Evolutionary conservation across 1,139 yeast genomes (phyloP), one percentile per base, ranked within the genome.

Genomic region (Hansenula sp.): DNA sequence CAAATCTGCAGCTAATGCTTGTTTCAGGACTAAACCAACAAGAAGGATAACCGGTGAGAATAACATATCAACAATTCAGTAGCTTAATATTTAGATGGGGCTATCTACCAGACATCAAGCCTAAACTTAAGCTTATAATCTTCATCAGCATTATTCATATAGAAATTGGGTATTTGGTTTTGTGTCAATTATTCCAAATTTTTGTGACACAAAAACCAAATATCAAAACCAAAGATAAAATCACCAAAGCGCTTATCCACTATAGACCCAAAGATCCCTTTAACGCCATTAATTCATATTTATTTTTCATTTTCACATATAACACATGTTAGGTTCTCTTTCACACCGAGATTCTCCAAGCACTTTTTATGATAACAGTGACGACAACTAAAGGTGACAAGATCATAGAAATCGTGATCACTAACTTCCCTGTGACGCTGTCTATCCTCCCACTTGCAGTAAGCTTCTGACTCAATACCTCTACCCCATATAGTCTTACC

Each of bases 301-400:
- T 6, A 10, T 16, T 22, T 14, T 16, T 37, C 14, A 22, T 35
- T 37, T 8, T 45, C 50, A 43, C 57, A 55, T 13, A 55, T 45
- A 14, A 52, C 44, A 39, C 59, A 55, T n/a, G 29, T 41, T 34
- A 44, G 45, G 14, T 50, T 43, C 3, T 41, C 40, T 17, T 41
- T 44, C 42, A 55, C 58, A 8, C 76, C 75, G 44, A 75, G 59
- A 40, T 65, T 64, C 36, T 60, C 59, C 34, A 84, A 63, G 53
- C 95, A 86, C 14, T 64, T 64, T 17, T 65, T 53, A 56, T 87
- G 95, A 55, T 81, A 87, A 2, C 81, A 77, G 59, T 87, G 95
- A 4, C 68, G 66, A 48, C 83, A 77, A 37, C 66, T 66, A 54
- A 77, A 78, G 2, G 73, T 67, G 12, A 73, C 68, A 20, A 76